Evolutionary conservation across 192 early-diverging fungal species (phyloP).

Genomic region (Coemansia sp.): DNA sequence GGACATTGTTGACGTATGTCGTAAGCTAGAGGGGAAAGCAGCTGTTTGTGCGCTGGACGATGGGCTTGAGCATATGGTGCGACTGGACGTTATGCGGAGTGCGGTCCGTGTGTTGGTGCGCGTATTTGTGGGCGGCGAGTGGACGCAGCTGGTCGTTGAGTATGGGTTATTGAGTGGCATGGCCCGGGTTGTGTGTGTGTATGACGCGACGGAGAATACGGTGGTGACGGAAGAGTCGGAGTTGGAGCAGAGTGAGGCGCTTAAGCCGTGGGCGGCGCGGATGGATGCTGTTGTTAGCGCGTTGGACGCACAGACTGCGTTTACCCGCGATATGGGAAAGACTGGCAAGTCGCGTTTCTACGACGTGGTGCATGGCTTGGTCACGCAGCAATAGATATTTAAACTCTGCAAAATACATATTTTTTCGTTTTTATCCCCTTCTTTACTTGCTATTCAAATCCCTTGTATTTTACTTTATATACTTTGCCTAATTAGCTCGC

Average conservation of each 20-base stretch:
- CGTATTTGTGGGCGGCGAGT: neutral
- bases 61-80: constrained; percentile 28
- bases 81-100: constrained; percentile 15
- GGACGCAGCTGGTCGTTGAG: constrained; percentile 19
- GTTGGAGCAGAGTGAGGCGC: neutral
- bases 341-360: constrained; percentile 46
- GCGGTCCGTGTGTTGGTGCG: neutral
- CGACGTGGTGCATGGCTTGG: constrained; percentile 26
- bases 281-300: constrained; percentile 15
- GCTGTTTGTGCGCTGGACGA: constrained; percentile 15
- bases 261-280: constrained; percentile 19
- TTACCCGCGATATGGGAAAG: constrained; percentile 50
- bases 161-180: constrained; percentile 34
- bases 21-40: constrained; percentile 22
- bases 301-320: constrained; percentile 33
- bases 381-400: neutral
- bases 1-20: constrained; percentile 38
- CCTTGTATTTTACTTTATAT: neutral
- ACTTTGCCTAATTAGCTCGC: neutral
- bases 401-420: neutral
- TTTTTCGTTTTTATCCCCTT: too few species aligned
- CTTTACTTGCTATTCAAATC: neutral
- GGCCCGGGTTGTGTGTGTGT: constrained; percentile 13
- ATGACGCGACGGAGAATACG: neutral
- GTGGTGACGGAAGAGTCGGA: neutral